Evolutionary conservation across 1,284 basidiomycete genomes (phyloP).

Genomic region (Malassezia globosa): DNA sequence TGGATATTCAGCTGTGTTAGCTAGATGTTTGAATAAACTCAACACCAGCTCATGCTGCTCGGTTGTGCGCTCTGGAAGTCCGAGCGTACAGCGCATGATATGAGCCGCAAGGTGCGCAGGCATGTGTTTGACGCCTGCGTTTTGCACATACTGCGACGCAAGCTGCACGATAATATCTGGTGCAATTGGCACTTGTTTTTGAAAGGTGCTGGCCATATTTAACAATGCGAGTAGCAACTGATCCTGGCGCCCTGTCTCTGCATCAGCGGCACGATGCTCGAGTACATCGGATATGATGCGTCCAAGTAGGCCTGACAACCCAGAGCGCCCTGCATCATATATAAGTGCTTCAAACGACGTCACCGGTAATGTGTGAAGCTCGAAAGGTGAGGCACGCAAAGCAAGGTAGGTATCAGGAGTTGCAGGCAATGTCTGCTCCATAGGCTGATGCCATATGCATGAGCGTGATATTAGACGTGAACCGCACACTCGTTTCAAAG

Average conservation of each 20-base stretch:
- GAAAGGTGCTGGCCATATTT: background rate
- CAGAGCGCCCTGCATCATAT: constrained; percentile 2
- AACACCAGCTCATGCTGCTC: background rate
- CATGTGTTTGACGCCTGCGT: background rate
- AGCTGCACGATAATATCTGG: constrained; percentile 3
- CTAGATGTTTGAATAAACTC: constrained; percentile 1
- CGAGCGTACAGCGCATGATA: constrained; percentile 1
- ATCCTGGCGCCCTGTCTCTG: constrained; percentile 4
- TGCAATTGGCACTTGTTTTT: constrained; percentile 1
- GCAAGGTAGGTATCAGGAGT: constrained; percentile 18
- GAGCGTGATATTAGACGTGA: too few species aligned
- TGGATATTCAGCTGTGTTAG: constrained; percentile 2
- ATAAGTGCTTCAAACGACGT: constrained; percentile 6
- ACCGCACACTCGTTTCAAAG: too few species aligned
- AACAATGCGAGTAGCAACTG: constrained; percentile 9
- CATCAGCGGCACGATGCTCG: background rate
- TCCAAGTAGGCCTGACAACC: constrained; percentile 5
- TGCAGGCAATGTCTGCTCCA: constrained; percentile 9
- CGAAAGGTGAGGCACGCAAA: constrained; percentile 8
- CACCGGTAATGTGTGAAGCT: constrained; percentile 12
- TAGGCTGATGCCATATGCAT: too few species aligned
- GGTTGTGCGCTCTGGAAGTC: background rate
- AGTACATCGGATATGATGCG: constrained; percentile 11
- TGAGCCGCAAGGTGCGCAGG: constrained; percentile 2
- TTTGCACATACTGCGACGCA: background rate